These are phyloP conservation scores for Pharnaceum exiguum DNA, from an alignment of 148 eudicot species.

Conservation along the genomic window DNA sequence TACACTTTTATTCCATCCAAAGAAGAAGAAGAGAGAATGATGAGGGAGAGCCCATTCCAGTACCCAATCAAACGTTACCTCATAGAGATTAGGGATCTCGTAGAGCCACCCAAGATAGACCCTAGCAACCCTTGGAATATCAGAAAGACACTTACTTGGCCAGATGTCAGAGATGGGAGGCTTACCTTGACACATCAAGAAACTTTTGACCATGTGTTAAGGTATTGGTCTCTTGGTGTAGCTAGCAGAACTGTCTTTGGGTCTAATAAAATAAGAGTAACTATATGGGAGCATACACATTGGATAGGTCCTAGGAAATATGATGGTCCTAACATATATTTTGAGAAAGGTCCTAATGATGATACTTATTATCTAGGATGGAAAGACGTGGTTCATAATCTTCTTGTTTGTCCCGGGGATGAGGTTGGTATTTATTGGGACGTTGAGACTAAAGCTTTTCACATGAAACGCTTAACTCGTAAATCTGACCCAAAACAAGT, in stretches of 20 bases:
- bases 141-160: neutral
- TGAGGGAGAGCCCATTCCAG: neutral
- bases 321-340: neutral
- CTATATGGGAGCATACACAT: slow-evolving; percentile 1
- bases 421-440: slow-evolving; percentile 1
- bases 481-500: too few species aligned
- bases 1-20: slow-evolving; percentile 4
- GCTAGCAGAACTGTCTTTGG: neutral
- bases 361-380: slow-evolving; percentile 7
- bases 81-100: neutral
- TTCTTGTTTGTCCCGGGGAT: neutral
- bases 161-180: neutral
- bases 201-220: slow-evolving; percentile 1
- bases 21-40: neutral
- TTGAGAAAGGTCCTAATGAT: slow-evolving; percentile 11
- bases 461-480: neutral
- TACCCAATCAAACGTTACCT: neutral
- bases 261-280: neutral
- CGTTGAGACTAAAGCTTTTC: neutral
- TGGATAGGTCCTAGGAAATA: neutral
- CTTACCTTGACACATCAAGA: slow-evolving; percentile 2
- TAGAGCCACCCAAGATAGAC: neutral
- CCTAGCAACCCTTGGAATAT: slow-evolving; percentile 1
- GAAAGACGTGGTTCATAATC: neutral
- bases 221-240: neutral